Base-by-base conservation (phyloP, 2,329 filamentous ascomycete species). In the Dryadomyces quercus-mongolicae region DNA sequence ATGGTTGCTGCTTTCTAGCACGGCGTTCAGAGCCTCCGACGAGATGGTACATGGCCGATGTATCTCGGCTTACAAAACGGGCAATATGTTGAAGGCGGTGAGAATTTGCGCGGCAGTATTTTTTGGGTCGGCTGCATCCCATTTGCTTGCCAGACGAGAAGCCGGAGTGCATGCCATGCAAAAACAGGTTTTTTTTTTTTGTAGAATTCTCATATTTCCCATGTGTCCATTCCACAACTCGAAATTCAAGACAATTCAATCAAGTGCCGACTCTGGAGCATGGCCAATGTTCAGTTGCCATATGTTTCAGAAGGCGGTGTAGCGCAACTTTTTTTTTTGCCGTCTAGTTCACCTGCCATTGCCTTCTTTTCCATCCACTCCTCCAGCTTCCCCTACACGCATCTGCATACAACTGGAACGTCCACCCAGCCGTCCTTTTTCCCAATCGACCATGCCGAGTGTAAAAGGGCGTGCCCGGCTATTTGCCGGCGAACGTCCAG, bases 401-500 rank as follows among this genome's bases (percentile, higher is more conserved):
- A 25, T 12, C 48, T 13, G 10, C 34, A 5, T n/a, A 42, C 45
- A 47, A 47, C 20, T 15, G 20, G 21, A 18, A 18, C 18, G 34
- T 21, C 15, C 25, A 22, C 4, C 4, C 15, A 12, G 7, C 15
- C 20, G n/a, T 20, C 8, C 8, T n/a, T 25, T 13, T 16, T 3
- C 50, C 47, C 46, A 42, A 13, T 53, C 45, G 55, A 53, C 21
- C 52, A 83, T 83, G 74, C 71, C 69, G 31, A 75, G 71, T 60
- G 56, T 67, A 60, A 78, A 74, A 57, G 74, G 77, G 53, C 73
- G 78, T 48, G 77, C 80, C 48, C 75, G 80, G 65, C 74, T 83
- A 47, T 74, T 88, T 60, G 75, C 80, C 55, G 79, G 84, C 53
- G 81, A 85, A 61, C 74, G 77, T 46, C 74, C 80, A 49, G 73